Evolutionary conservation across 1,284 basidiomycete species (phyloP), one percentile per base, ranked within the genome.

Genomic region (Phellopilus nigrolimitatus): DNA sequence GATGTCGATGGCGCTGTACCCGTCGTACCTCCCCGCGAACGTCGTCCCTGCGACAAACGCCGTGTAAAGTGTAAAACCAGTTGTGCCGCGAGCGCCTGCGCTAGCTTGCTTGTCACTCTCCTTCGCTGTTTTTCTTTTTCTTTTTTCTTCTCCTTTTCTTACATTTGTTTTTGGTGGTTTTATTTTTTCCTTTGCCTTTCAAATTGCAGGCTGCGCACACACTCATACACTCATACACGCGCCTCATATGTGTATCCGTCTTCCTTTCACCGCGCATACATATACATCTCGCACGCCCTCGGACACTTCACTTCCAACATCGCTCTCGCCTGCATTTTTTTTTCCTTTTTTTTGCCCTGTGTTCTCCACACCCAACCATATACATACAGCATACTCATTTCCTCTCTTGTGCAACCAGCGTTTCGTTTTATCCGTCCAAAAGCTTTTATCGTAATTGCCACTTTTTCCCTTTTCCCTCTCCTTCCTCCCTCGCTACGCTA

Each of bases 1-100:
- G n/a, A 10, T 37, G 17, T 38, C 42, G 19, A 38, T 40, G 10
- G 37, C 15, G 9, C 27, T 49, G 37, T 49, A 49, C 38, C 47
- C 47, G 12, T 15, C 38, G 25, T 49, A 31, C 27, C 37, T 49
- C 17, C 30, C 27, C 28, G 30, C 43, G n/a, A n/a, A n/a, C n/a
- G n/a, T n/a, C 31, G 30, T 21, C 10, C 3, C 31, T 33, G 31
- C 31, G 31, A 12, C 31, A n/a, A 9, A 33, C 6, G 31, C 10
- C 31, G 31, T 33, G 31, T 33, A 6, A 33, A 33, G n/a, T n/a
- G n/a, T n/a, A 33, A 33, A 33, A 12, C 10, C n/a, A n/a, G 10
- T 33, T 12, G 10, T 33, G 31, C n/a, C n/a, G 31, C 6, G 31
- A n/a, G 31, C 31, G 31, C 10, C 2, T 12, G n/a, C 31, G 31